phyloP scores from a whole-genome alignment of 73 alveolate genomes.

The Effrenium voratum region DNA sequence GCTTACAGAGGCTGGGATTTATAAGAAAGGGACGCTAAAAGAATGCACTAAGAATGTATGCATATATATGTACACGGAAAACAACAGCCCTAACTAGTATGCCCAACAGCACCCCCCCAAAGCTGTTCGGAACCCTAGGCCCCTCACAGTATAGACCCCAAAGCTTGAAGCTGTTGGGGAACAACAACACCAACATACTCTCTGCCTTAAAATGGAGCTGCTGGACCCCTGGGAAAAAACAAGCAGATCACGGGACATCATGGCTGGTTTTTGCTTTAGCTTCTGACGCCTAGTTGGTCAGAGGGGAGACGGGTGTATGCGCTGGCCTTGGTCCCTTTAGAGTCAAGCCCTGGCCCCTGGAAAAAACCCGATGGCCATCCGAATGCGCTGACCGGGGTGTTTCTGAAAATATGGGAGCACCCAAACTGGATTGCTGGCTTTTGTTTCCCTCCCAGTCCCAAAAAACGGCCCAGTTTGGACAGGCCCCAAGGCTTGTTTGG shows the following conservation, averaged over 20 bases:
- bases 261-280: background rate
- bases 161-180: too few relatives aligned
- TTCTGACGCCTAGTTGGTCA: background rate
- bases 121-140: background rate
- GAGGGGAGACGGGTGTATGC: background rate
- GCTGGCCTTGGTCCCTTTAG: background rate
- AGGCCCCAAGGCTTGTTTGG: too few relatives aligned
- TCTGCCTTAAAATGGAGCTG: background rate
- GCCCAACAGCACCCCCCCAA: background rate
- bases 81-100: background rate
- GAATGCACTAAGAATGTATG: background rate
- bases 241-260: background rate
- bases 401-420: too few relatives aligned
- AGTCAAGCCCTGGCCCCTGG: too few relatives aligned
- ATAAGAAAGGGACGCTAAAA: background rate
- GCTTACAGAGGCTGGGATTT: background rate
- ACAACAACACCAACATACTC: too few relatives aligned
- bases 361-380: too few relatives aligned
- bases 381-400: too few relatives aligned
- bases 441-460: too few relatives aligned
- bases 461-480: too few relatives aligned
- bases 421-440: too few relatives aligned
- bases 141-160: background rate
- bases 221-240: background rate
- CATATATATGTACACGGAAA: background rate